Conservation (phyloP, 2,329 filamentous ascomycete genomes). For the Lecanicillium sp. region DNA sequence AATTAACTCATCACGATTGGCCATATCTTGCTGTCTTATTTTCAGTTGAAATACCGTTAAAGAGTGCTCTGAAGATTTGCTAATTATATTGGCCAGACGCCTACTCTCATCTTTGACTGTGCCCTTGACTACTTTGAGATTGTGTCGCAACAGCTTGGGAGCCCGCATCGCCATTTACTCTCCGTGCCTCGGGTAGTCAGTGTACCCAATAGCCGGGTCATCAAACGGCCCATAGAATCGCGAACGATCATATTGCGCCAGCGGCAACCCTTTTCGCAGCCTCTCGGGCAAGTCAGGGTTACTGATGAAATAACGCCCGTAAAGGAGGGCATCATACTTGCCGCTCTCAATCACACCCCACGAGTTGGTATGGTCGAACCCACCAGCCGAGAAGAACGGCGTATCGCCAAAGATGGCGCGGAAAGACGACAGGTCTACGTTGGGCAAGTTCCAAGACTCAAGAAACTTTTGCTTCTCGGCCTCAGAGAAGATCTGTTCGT, state of each 20-base stretch:
- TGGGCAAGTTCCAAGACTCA: conserved; percentile 34
- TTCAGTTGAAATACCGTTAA: too few relatives aligned
- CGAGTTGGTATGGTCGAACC: conserved; percentile 41
- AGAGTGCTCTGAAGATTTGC: too few relatives aligned
- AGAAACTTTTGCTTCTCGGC: conserved; percentile 41
- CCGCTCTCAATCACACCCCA: conserved; percentile 35
- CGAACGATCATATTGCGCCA: conserved; percentile 33
- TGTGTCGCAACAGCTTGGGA: too few relatives aligned
- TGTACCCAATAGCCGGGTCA: conserved; percentile 24
- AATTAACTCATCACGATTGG: too few relatives aligned
- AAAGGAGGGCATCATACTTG: conserved; percentile 37
- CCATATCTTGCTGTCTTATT: too few relatives aligned
- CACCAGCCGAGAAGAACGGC: conserved; percentile 47
- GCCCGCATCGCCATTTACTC: too few relatives aligned
- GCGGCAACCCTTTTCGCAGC: conserved; percentile 28
- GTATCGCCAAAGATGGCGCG: conserved; percentile 41
- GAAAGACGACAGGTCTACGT: conserved; percentile 37
- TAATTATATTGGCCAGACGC: too few relatives aligned
- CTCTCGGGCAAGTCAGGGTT: conserved; percentile 39
- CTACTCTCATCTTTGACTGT: too few relatives aligned
- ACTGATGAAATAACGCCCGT: conserved; percentile 37
- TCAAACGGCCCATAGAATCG: conserved; percentile 34
- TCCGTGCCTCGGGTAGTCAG: conserved; percentile 21
- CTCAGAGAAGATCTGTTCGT: conserved; percentile 41
- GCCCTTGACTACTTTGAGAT: too few relatives aligned